Evolutionary conservation across 163 green algal genomes (phyloP), one percentile per base, ranked within the genome.

Genomic region (Volvox carteri): DNA sequence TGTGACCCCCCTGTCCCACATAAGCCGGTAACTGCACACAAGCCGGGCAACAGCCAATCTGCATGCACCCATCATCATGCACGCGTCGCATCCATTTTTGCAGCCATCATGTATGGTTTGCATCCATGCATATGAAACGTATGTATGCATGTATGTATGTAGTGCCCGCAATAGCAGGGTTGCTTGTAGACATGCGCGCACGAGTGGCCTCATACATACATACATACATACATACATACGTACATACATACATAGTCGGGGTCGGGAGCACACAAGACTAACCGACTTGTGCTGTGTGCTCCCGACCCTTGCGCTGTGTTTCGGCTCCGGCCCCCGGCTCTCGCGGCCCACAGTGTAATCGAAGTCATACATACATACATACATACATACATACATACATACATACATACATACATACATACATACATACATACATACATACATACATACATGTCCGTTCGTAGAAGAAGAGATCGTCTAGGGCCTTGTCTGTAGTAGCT

Each of bases 361-460:
- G 28, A 30, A 65, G 25, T 12, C 8, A 65, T 11, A 65, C 7
- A 11, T 23, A 12, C 54, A 65, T 11, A 65, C 54, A 65, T 25
- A 65, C 50, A 60, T 23, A 65, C 37, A 65, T 14, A 35, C 74
- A 84, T n/a, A 37, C 14, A 60, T 39, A 84, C 41, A 84, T 39
- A 62, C 18, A 60, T 39, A 35, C 16, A 84, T 25, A 42, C 50
- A 70, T 56, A 58, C 50, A 58, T 58, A 58, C 50, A 58, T 16
- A 58, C 50, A 58, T 16, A 58, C 16, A 58, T 58, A 58, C 16
- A 58, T 16, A 58, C 50, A 58, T 58, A 58, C 16, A 58, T 58
- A 58, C 50, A 58, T 16, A 58, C 16, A 58, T 16, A 58, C 50
- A 58, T 16, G 50, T 16, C 12, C 50, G 16, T 16, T 58, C 50